A percentile compares a stretch with the other conserved stretches of the same genome.
Evolutionary conservation across 2,329 filamentous ascomycete genomes (phyloP).

Genomic region (Blumeria hordei): DNA sequence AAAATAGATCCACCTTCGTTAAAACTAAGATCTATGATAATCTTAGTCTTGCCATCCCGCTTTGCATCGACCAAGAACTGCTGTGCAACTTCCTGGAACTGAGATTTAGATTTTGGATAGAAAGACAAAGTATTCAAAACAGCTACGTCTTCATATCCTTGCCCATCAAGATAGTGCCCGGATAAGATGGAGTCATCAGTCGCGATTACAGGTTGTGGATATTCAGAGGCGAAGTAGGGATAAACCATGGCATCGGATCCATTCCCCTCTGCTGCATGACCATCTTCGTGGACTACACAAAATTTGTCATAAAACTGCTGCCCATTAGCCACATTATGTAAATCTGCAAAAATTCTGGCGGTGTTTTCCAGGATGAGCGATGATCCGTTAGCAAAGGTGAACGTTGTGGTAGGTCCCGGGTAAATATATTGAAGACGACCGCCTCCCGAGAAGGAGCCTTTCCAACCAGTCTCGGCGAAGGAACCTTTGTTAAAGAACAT

Average conservation of each 20-base stretch:
- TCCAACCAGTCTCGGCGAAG: slow-evolving; percentile 5
- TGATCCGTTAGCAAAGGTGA: slow-evolving; percentile 19
- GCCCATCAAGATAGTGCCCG: slow-evolving; percentile 13
- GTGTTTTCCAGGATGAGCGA: slow-evolving; percentile 14
- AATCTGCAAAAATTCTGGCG: slow-evolving; percentile 16
- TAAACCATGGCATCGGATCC: not conserved
- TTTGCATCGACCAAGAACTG: slow-evolving; percentile 23
- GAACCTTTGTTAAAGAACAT: slow-evolving; percentile 18
- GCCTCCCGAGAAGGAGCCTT: slow-evolving; percentile 17
- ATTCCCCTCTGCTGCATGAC: not conserved
- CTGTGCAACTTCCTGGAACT: slow-evolving; percentile 12
- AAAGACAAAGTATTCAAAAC: slow-evolving; percentile 12
- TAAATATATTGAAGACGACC: slow-evolving; percentile 17
- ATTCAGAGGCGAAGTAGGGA: slow-evolving; percentile 5
- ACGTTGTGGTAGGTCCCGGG: slow-evolving; percentile 17
- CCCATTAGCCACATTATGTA: slow-evolving; percentile 12
- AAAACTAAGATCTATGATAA: slow-evolving; percentile 36
- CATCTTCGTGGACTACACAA: slow-evolving; percentile 3
- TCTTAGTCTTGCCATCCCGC: slow-evolving; percentile 25
- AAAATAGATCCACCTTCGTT: too few species aligned
- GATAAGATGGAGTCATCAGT: slow-evolving; percentile 9
- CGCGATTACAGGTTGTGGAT: slow-evolving; percentile 9
- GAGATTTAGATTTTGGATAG: slow-evolving; percentile 7
- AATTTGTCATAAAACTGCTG: slow-evolving; percentile 11
- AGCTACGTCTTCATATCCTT: slow-evolving; percentile 13